phyloP scores from a whole-genome alignment of 768 basidiomycete species.

The Suillus americanus region DNA sequence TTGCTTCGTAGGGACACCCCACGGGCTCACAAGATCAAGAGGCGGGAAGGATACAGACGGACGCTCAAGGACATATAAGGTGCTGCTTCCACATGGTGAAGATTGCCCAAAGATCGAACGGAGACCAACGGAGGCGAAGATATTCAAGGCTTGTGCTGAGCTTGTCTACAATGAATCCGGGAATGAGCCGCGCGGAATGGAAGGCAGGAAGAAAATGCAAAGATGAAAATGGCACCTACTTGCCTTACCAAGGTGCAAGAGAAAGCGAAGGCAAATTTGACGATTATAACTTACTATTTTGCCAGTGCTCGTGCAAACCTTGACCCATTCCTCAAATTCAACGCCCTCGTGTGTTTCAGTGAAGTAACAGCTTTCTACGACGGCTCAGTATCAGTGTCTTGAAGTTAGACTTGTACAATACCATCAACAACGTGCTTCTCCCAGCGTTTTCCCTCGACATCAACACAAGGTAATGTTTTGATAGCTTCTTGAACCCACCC shows the following conservation, averaged over 20 bases:
- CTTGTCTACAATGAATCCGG: slow-evolving; percentile 40
- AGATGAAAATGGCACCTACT: neutral
- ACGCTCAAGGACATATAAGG: slow-evolving; percentile 56
- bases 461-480: neutral
- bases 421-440: neutral
- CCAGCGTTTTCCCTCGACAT: neutral
- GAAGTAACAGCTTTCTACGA: slow-evolving; percentile 2
- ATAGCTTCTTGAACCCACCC: neutral
- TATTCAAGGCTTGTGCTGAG: slow-evolving; percentile 36
- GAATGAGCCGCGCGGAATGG: neutral
- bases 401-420: neutral
- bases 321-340: neutral
- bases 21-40: slow-evolving; percentile 29
- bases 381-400: neutral
- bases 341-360: neutral
- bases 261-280: neutral
- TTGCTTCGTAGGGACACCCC: slow-evolving; percentile 50
- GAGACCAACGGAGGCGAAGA: slow-evolving; percentile 47
- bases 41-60: slow-evolving; percentile 46
- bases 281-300: neutral
- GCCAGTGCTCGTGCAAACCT: neutral
- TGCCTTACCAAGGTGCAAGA: too few species aligned
- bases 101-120: slow-evolving; percentile 45
- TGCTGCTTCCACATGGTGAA: slow-evolving; percentile 19
- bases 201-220: neutral